Evolutionary conservation across 768 basidiomycete genomes (phyloP).

Genomic region (Omphalotus guepiniiformis): DNA sequence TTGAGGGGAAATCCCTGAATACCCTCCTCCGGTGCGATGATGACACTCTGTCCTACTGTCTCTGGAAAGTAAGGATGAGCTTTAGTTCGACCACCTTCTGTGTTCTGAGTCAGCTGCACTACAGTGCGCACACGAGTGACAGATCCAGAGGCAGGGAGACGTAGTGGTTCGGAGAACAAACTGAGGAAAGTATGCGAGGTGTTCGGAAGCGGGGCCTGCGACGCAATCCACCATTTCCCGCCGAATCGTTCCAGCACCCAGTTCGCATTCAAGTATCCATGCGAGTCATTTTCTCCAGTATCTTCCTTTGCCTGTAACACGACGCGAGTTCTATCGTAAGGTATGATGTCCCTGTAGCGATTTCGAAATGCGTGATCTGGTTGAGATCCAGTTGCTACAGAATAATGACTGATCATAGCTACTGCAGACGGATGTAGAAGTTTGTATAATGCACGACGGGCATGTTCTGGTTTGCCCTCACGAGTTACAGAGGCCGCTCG

Average conservation of each 20-base stretch:
- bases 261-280: conserved; percentile 74
- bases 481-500: background rate
- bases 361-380: conserved; percentile 42
- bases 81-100: conserved; percentile 69
- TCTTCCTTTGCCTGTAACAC: conserved; percentile 30
- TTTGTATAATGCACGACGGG: background rate
- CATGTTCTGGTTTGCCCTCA: background rate
- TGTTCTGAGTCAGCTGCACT: conserved; percentile 74
- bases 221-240: conserved; percentile 78
- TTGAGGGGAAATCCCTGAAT: conserved; percentile 37
- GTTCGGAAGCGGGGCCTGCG: conserved; percentile 71
- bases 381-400: background rate
- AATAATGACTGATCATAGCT: background rate
- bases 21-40: conserved; percentile 38
- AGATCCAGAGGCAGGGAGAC: conserved; percentile 8
- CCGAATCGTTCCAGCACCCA: conserved; percentile 79
- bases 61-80: conserved; percentile 76
- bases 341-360: conserved; percentile 69
- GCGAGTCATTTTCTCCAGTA: background rate
- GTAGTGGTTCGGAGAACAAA: conserved; percentile 35
- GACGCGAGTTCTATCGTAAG: conserved; percentile 81
- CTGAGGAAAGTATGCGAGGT: conserved; percentile 78
- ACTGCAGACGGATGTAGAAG: background rate
- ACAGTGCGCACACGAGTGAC: conserved; percentile 58
- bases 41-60: conserved; percentile 46